phyloP scores from a whole-genome alignment of 495 filamentous ascomycete genomes.

The Articulospora tetracladia region DNA sequence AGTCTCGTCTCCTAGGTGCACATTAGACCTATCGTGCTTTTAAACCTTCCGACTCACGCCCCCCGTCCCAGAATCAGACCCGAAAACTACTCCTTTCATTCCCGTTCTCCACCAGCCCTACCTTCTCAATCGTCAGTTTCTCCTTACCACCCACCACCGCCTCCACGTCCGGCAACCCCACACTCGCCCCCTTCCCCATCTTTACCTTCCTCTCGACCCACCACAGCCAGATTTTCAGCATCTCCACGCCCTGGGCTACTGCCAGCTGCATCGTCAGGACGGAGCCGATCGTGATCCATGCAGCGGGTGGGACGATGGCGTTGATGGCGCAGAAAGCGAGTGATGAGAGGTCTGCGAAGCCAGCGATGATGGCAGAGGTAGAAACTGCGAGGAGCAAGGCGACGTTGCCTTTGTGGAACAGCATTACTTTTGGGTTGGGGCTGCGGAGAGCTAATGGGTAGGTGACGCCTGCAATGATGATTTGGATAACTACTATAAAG shows the following conservation, averaged over 20 bases:
- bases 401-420: background rate
- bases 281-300: background rate
- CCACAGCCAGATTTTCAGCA: background rate
- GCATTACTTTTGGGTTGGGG: background rate
- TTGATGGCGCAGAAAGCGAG: background rate
- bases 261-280: background rate
- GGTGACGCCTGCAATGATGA: background rate
- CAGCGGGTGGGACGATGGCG: background rate
- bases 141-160: slow-evolving; percentile 36
- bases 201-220: background rate
- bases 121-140: slow-evolving; percentile 25
- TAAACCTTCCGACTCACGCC: too few species aligned
- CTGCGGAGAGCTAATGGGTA: background rate
- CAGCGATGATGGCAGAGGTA: background rate
- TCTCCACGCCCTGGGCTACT: background rate
- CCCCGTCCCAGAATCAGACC: background rate
- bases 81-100: background rate
- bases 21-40: background rate
- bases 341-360: background rate
- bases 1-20: background rate
- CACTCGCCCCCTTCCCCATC: background rate
- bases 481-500: background rate
- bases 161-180: slow-evolving; percentile 29
- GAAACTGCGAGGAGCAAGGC: background rate
- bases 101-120: background rate